phyloP scores from a whole-genome alignment of 176 grass and related monocot genomes.

The Echinochloa phyllopogon region DNA sequence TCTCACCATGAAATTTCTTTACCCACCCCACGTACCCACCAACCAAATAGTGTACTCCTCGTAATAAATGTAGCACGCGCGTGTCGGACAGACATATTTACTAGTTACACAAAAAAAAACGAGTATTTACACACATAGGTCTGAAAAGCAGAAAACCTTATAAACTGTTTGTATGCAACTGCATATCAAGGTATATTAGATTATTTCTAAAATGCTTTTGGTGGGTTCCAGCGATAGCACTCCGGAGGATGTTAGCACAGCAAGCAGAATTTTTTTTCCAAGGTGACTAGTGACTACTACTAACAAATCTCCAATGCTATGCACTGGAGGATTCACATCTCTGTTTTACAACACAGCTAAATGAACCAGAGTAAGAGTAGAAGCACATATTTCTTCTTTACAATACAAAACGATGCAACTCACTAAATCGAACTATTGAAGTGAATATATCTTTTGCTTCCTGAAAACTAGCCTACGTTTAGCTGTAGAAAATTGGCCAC shows the following conservation, averaged over 20 bases:
- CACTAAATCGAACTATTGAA: conserved; percentile 21
- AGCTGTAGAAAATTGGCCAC: conserved; percentile 37
- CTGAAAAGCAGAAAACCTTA: neutral
- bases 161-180: neutral
- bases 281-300: neutral
- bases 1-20: no score
- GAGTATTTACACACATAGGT: neutral
- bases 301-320: neutral
- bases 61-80: no score
- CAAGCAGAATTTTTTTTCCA: conserved; percentile 3
- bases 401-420: conserved; percentile 40
- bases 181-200: neutral
- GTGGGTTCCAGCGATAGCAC: neutral
- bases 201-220: neutral
- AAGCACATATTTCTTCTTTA: conserved; percentile 38
- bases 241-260: neutral
- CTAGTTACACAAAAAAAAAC: neutral
- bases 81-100: no score
- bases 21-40: no score
- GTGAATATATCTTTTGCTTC: neutral
- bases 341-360: conserved; percentile 34
- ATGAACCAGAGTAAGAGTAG: conserved; percentile 23
- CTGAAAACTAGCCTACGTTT: conserved; percentile 43
- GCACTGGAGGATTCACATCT: conserved; percentile 3
- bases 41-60: no score